These are phyloP conservation scores for Neopestalotiopsis sp. DNA, from an alignment of 2,329 filamentous ascomycete species.

Conservation along the genomic window DNA sequence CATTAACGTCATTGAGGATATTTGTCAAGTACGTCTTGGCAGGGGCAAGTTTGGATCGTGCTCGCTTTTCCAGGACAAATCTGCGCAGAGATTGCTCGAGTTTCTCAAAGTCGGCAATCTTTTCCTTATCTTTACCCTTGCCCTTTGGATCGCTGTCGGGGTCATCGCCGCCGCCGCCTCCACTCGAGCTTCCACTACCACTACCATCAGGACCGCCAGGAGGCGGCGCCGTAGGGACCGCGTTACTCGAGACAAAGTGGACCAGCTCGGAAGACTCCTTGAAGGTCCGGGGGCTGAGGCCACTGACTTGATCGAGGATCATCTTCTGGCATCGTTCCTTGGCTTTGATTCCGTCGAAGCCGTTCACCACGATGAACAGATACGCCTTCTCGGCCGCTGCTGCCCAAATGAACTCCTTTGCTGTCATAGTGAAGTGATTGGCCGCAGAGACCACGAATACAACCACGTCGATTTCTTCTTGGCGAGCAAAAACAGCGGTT, in stretches of 20 bases:
- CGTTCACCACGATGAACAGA: conserved; percentile 98
- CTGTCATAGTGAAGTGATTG: conserved; percentile 96
- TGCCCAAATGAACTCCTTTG: conserved; percentile 97
- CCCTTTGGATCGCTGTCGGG: conserved; percentile 54
- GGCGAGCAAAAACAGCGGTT: conserved; percentile 93
- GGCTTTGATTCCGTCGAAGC: conserved; percentile 91
- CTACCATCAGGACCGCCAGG: conserved; percentile 60
- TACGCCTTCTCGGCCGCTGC: conserved; percentile 97
- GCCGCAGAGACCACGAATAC: conserved; percentile 98
- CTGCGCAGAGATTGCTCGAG: conserved; percentile 87
- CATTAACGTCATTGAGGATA: conserved; percentile 84
- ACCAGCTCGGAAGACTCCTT: conserved; percentile 93
- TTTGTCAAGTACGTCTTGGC: conserved; percentile 96
- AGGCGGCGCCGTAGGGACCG: conserved; percentile 75
- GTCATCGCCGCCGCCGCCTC: conserved; percentile 62
- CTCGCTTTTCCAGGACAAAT: conserved; percentile 95
- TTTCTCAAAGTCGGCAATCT: conserved; percentile 86
- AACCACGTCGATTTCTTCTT: conserved; percentile 98
- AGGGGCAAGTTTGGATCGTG: conserved; percentile 92
- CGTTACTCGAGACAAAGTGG: conserved; percentile 97
- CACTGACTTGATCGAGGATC: conserved; percentile 87
- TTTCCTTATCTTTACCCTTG: conserved; percentile 83
- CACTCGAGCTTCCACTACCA: conserved; percentile 57
- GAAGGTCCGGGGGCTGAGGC: conserved; percentile 88
- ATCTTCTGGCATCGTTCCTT: conserved; percentile 90